A percentile compares a stretch with the other conserved stretches of the same genome.
Conservation (phyloP, 1,284 basidiomycete species). For the Cutaneotrichosporon spelunceum region DNA sequence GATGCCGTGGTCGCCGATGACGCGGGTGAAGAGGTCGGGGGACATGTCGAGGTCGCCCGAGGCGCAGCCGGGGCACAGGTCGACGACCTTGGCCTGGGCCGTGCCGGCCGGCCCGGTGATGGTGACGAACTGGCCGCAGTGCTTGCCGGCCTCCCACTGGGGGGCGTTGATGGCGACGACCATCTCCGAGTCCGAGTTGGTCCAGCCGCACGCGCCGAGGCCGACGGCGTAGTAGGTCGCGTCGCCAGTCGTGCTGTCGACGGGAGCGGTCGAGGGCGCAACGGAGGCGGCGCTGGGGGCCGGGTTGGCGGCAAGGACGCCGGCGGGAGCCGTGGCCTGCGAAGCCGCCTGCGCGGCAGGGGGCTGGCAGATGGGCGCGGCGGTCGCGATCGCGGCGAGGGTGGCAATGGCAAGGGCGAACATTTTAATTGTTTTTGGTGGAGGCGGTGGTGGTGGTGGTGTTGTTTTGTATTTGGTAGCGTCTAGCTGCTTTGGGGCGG, state of each 20-base stretch:
- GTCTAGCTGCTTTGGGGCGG: too few relatives aligned
- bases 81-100: slow-evolving; percentile 62
- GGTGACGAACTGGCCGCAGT: slow-evolving; percentile 58
- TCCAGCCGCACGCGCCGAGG: slow-evolving; percentile 41
- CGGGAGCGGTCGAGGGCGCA: not conserved
- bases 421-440: slow-evolving; percentile 15
- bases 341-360: too few relatives aligned
- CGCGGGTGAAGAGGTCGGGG: slow-evolving; percentile 51
- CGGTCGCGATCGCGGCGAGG: slow-evolving; percentile 27
- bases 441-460: not conserved
- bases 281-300: not conserved
- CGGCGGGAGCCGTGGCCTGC: slow-evolving; percentile 17
- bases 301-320: not conserved
- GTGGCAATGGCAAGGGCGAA: slow-evolving; percentile 28
- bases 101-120: slow-evolving; percentile 66
- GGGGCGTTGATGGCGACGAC: slow-evolving; percentile 43
- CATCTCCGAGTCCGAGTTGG: slow-evolving; percentile 33
- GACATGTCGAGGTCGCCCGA: slow-evolving; percentile 55
- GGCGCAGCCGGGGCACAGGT: slow-evolving; percentile 50
- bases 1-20: slow-evolving; percentile 34
- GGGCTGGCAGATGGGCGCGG: slow-evolving; percentile 29
- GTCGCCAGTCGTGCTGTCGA: not conserved
- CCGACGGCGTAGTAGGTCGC: slow-evolving; percentile 48
- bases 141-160: slow-evolving; percentile 26
- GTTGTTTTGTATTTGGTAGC: slow-evolving; percentile 5